Base-by-base conservation (phyloP, 495 filamentous ascomycete species). In the Cetradonia linearis region DNA sequence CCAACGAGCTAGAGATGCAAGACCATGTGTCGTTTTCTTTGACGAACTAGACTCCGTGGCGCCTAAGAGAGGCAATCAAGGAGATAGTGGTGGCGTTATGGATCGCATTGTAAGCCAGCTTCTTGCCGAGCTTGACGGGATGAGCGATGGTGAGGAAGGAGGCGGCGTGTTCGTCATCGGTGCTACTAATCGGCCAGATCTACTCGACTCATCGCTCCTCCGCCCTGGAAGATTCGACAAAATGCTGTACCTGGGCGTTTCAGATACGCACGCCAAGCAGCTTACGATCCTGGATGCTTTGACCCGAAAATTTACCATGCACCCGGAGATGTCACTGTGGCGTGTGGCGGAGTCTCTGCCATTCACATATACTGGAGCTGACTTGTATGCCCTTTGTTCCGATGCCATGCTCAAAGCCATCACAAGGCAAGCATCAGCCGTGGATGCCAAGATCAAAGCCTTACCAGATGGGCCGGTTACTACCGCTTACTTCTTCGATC, bases 391-490 rank as follows among this genome's bases (percentile, higher is more conserved):
- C 1, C 78, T 98, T 44, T 95, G 91, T 74, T 95, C 90, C 16
- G 93, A 98, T 72, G 88, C 93, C 38, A 97, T 98, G 94, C 84
- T 98, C 55, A 98, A 97, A 71, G 93, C 94, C 6, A 91, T 97
- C 60, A 97, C 92, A 0, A 83, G 93, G 5, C 90, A 95, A 69
- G 90, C 94, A 0, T 78, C 81, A 2, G 77, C 83, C 2, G 91
- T 96, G 16, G 93, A 98, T 68, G 75, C 82, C 37, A 95, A 95
- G 74, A 86, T 98, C 67, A 78, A 79, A 33, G 74, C 70, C 16
- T 63, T 79, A 2, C 76, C 80, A 0, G 72, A 71, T 47, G 78
- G 74, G 8, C 77, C 77, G n/a, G 81, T 96, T 56, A 85, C 84
- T 16, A 91, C 90, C 5, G 92, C 91, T 18, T 89, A 89, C 71